phyloP scores from a whole-genome alignment of 2,329 filamentous ascomycete species.

The Ceratocystis variospora region DNA sequence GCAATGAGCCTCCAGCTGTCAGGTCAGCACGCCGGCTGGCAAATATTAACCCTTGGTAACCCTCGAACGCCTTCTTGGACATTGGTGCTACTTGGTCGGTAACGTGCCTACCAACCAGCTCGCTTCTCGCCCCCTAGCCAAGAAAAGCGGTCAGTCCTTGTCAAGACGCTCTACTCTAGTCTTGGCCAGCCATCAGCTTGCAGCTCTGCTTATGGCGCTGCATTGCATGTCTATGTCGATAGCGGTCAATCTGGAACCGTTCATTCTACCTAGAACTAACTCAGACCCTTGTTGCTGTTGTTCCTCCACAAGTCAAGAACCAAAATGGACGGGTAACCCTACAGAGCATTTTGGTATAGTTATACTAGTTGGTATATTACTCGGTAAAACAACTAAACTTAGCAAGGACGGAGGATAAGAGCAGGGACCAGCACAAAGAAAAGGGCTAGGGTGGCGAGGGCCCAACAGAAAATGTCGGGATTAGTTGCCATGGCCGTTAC shows the following conservation, averaged over 20 bases:
- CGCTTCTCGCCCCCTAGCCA: background rate
- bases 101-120: background rate
- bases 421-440: background rate
- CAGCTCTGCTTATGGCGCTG: background rate
- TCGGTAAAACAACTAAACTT: background rate
- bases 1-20: background rate
- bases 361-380: no score
- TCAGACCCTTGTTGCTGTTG: background rate
- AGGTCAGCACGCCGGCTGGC: background rate
- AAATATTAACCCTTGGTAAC: background rate
- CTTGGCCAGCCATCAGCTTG: background rate
- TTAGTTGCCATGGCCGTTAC: slow-evolving; percentile 14
- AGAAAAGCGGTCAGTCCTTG: background rate
- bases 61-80: no score
- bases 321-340: no score
- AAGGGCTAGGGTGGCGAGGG: background rate
- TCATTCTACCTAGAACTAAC: no score
- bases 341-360: no score
- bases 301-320: background rate
- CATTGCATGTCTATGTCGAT: background rate
- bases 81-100: background rate
- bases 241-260: background rate
- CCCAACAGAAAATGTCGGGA: slow-evolving; percentile 1
- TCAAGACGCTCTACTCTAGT: background rate
- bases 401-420: background rate